Base-by-base conservation (phyloP, 169 alveolate genomes). In the Plasmodium reichenowi region DNA sequence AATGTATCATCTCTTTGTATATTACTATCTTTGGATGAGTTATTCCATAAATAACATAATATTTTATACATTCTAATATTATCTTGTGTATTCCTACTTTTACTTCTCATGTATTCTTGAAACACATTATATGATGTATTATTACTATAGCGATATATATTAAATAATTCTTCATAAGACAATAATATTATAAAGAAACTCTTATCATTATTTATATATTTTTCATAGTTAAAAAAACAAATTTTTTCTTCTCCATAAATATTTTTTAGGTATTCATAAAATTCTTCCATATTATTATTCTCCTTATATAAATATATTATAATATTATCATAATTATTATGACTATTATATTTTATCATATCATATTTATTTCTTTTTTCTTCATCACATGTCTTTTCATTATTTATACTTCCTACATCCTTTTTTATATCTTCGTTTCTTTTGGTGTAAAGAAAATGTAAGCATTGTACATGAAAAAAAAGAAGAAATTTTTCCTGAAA, bases 131-230 rank as follows among this genome's bases (percentile, higher is more conserved):
- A 45, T 50, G 67, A 29, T 6, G 50, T 73, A 47, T 54, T 52
- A 73, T 22, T 63, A 24, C 29, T 22, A 47, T 13, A 54, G 12
- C 24, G 32, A n/a, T 66, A 52, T 15, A 64, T 22, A 43, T 78
- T 78, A 38, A 78, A 60, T 45, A 78, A 78, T 60, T 86, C 92
- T 20, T 86, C 71, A 17, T 72, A 71, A 3, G 92, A 72, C 24
- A 86, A 26, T 66, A 86, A 70, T 26, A 86, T 60, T 24, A 86
- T 72, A 47, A 20, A 86, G 13, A 58, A 72, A 5, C 24, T 7
- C n/a, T 62, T 72, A 45, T 86, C 92, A 45, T 60, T 60, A 45
- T 86, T 86, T 86, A 72, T 60, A 26, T 73, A 86, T 38, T 52
- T 58, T 26, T 86, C 60, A 74, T 59, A 86, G 60, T 54, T 71